Base-by-base conservation (phyloP, 139 green algal species). In the Chloropicon primus region DNA sequence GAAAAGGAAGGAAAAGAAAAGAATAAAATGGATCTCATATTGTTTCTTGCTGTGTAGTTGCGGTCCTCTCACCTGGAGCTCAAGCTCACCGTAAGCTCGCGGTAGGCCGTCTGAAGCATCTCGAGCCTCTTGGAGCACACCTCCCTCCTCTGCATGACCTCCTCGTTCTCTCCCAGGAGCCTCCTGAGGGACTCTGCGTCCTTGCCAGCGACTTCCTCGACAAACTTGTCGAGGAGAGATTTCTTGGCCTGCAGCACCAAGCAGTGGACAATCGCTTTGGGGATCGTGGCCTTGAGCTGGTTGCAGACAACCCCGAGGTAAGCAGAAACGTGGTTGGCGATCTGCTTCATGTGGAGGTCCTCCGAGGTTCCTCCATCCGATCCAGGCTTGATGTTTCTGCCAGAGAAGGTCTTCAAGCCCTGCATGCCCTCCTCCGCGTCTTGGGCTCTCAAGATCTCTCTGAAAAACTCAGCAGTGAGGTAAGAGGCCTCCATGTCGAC, bases 401-500 rank as follows among this genome's bases (percentile, higher is more conserved):
- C 41, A 62, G 41, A 62, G 10, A 62, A n/a, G 41, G 41, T 83
- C 72, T 83, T 76, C 54, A 88, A 75, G 22, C 82, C 86, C 29
- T 87, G 86, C 76, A 87, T 80, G n/a, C 81, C 76, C 62, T 92
- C 84, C 26, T 88, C 85, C 22, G 85, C 86, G 17, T 62, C 41
- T 17, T 62, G 41, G 41, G 17, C 41, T 17, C 41, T 62, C 74
- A 92, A 85, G 74, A 95, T 93, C 79, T 95, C 88, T 22, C 86
- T 82, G 88, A 97, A 97, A 81, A 96, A 92, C 74, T 93, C 91
- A 17, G 92, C 92, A 0, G 91, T 96, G 27, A 96, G 89, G 86
- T 96, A 96, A 71, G 86, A 90, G 27, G 88, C 87, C 88, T 97
- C 92, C 92, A 97, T 97, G 81, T 97, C 92, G 72, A 97, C 92